phyloP scores from a whole-genome alignment of 73 alveolate genomes.

The Tetrahymena elliotti region DNA sequence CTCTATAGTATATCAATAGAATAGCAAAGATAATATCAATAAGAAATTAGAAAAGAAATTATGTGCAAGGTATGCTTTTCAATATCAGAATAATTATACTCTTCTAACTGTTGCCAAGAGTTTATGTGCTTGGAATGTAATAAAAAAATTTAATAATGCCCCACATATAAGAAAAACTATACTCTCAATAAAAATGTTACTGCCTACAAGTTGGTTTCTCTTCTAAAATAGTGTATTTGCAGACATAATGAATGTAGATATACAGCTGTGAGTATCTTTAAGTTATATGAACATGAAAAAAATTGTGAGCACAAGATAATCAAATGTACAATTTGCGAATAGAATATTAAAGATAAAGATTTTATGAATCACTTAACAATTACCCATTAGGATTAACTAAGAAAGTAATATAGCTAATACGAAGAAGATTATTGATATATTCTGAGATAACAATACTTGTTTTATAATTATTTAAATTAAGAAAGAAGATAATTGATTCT shows the following conservation, averaged over 20 bases:
- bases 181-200: background rate
- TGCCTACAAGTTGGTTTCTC: background rate
- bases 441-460: no score
- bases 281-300: background rate
- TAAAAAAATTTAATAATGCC: background rate
- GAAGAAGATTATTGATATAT: background rate
- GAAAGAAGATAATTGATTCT: no score
- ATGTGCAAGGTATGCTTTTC: background rate
- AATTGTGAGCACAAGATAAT: background rate
- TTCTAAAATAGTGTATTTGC: background rate
- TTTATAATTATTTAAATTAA: no score
- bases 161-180: background rate
- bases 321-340: background rate
- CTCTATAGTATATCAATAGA: no score
- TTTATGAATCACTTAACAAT: background rate
- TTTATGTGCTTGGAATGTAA: background rate
- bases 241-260: background rate
- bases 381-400: background rate
- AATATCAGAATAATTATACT: no score
- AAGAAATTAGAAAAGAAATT: background rate
- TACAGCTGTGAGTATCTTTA: background rate
- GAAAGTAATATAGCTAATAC: background rate
- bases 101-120: background rate
- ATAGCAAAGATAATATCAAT: background rate
- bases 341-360: background rate